Percentiles rank a stretch among this genome's conserved stretches.
Evolutionary conservation across 768 basidiomycete species (phyloP).

Genomic region (Termitomyces sp.): DNA sequence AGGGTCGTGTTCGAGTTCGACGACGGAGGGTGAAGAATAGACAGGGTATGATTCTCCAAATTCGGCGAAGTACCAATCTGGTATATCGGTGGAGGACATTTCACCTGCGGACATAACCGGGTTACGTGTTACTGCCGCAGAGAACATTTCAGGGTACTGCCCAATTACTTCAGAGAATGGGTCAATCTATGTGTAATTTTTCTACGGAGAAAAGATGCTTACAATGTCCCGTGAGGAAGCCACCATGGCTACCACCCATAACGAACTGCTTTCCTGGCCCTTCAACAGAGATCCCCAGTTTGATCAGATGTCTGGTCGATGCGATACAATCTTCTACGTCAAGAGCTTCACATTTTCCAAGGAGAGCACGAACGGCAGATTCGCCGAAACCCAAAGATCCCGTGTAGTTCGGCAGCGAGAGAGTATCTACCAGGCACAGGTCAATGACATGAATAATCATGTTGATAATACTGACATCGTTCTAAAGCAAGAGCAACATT

Average conservation of each 20-base stretch:
- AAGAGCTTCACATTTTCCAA: conserved; percentile 55
- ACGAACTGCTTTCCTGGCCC: conserved; percentile 49
- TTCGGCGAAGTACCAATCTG: conserved; percentile 60
- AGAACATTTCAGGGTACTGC: conserved; percentile 54
- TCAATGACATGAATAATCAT: background rate
- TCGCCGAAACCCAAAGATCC: conserved; percentile 67
- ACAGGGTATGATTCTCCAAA: conserved; percentile 38
- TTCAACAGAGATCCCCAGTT: conserved; percentile 39
- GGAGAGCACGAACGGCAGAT: conserved; percentile 42
- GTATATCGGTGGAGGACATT: conserved; percentile 53
- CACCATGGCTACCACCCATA: conserved; percentile 67
- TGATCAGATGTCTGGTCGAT: conserved; percentile 43
- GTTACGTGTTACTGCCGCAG: conserved; percentile 59
- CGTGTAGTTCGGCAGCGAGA: conserved; percentile 61
- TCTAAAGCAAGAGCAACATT: conserved; percentile 44
- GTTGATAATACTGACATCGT: conserved; percentile 44
- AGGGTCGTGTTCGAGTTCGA: conserved; percentile 1
- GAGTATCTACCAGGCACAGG: conserved; percentile 34
- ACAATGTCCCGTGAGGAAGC: conserved; percentile 58
- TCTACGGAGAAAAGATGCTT: conserved; percentile 18
- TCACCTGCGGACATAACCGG: conserved; percentile 63
- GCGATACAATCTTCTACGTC: conserved; percentile 64
- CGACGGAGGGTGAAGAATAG: conserved; percentile 21
- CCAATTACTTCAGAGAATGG: conserved; percentile 44
- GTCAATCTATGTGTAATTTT: background rate